phyloP scores from a whole-genome alignment of 2,329 filamentous ascomycete genomes.

The Microsporum canis region DNA sequence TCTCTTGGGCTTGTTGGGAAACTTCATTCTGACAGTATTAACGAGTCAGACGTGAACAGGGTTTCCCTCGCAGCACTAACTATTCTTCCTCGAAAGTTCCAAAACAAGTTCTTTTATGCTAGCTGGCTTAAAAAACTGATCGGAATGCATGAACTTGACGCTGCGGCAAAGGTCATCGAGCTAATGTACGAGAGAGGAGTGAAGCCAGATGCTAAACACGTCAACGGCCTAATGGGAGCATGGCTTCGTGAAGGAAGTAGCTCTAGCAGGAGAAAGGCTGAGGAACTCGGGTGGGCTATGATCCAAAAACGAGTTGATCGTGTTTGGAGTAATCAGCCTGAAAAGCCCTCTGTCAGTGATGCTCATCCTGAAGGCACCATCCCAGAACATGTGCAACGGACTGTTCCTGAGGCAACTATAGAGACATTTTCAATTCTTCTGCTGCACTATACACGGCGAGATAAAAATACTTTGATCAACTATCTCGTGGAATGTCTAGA shows the following conservation, averaged over 20 bases:
- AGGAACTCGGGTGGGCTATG: slow-evolving; percentile 65
- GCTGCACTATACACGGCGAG: slow-evolving; percentile 56
- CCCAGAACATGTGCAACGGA: slow-evolving; percentile 31
- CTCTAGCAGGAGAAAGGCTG: slow-evolving; percentile 49
- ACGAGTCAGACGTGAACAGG: slow-evolving; percentile 36
- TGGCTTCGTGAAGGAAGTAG: slow-evolving; percentile 56
- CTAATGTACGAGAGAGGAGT: slow-evolving; percentile 63
- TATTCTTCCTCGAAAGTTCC: slow-evolving; percentile 41
- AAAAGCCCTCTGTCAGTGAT: slow-evolving; percentile 21
- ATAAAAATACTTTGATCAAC: slow-evolving; percentile 47
- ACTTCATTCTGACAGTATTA: slow-evolving; percentile 32
- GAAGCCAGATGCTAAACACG: slow-evolving; percentile 58
- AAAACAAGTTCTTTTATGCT: slow-evolving; percentile 72
- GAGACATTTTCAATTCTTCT: slow-evolving; percentile 70
- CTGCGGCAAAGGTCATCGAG: slow-evolving; percentile 59
- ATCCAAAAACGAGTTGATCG: slow-evolving; percentile 55
- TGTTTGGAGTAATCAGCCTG: slow-evolving; percentile 34
- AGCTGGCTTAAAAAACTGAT: slow-evolving; percentile 83
- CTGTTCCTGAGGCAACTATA: slow-evolving; percentile 50
- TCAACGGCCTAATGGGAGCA: slow-evolving; percentile 72
- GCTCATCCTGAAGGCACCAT: slow-evolving; percentile 15
- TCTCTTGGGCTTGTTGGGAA: slow-evolving; percentile 31
- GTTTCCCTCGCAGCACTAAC: slow-evolving; percentile 41
- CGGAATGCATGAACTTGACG: slow-evolving; percentile 57
- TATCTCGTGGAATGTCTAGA: slow-evolving; percentile 52